Base-by-base conservation (phyloP, 768 basidiomycete genomes). In the Hemileccinum rubropunctum region DNA sequence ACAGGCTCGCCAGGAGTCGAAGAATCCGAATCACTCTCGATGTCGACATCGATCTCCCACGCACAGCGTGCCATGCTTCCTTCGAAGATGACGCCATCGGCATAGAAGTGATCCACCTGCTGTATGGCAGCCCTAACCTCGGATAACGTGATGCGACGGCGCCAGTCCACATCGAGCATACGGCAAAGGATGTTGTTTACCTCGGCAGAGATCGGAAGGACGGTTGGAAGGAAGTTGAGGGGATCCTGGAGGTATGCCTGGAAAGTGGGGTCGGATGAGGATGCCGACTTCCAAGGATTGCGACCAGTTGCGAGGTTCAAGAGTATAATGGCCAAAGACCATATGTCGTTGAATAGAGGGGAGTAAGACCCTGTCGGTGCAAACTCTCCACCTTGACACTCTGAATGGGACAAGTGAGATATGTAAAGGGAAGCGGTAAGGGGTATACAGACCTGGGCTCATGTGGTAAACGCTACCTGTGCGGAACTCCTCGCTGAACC, bases 381-480 rank as follows among this genome's bases (percentile, higher is more conserved):
- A 54, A 85, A 80, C 48, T 75, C 76, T 45, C 85, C 87, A 14
- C 88, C 66, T 63, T 97, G 88, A 65, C 95, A 97, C 68, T 98
- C 92, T 98, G 56, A 52, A 56, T 9, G 37, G 20, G 62, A 70
- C 33, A 61, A 66, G 58, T 55, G 26, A 56, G 54, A 23, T 44
- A 53, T 35, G 45, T 44, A 30, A 50, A 55, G 15, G 15, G 52
- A 46, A 37, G 46, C 47, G 51, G 54, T 23, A 39, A 44, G 40
- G 23, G 47, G 37, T 40, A 41, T 48, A 67, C 78, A 43, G 68
- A 84, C 89, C 92, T 70, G 95, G 95, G 62, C 91, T 94, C 88
- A 98, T 95, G 71, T 97, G 95, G 70, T 93, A 97, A n/a, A 94
- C 83, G 60, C 91, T 94, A n/a, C 95, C 95, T 32, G 94, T 97